Evolutionary conservation across 495 filamentous ascomycete species (phyloP), one percentile per base, ranked within the genome.

Genomic region (Tuber aestivum): DNA sequence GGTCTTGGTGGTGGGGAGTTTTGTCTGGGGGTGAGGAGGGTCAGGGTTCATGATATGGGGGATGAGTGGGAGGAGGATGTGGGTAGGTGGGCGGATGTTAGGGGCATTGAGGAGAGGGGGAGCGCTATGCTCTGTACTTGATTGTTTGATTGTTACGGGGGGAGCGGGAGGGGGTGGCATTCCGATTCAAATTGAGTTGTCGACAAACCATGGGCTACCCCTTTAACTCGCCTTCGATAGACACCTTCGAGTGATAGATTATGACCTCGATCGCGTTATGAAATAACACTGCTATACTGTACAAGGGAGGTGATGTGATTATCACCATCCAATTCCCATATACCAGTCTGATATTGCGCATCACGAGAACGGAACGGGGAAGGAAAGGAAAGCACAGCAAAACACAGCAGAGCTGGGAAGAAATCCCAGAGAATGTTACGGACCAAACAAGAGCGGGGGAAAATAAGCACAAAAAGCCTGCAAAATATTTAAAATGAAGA

Each of bases 41-140:
- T 65, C 27, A 65, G 27, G 56, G 27, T 65, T 35, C 56, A 65
- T 35, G 50, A 61, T 61, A 61, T 48, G 45, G 72, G 56, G 40
- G 72, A 38, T 16, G 44, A 42, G 20, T 42, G 72, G 23, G 41
- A 73, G n/a, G 72, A 61, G 23, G 50, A 61, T 16, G 50, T 9
- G n/a, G 50, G n/a, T n/a, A 61, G 45, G 37, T 48, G 44, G 56
- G 41, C 44, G 0, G 37, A 48, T 27, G 72, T 70, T 16, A 70
- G 45, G 23, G 72, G 72, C 18, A 61, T 40, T 35, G 35, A 32
- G 38, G 72, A 61, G 41, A 21, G 12, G 45, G 56, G 56, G 56
- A 65, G 27, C 18, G n/a, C 56, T 65, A 65, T 65, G 56, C 56
- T 65, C 3, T 65, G 56, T 7, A 65, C 16, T 35, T 65, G 56